Base-by-base conservation (phyloP, 768 basidiomycete species). In the Russula sp. region DNA sequence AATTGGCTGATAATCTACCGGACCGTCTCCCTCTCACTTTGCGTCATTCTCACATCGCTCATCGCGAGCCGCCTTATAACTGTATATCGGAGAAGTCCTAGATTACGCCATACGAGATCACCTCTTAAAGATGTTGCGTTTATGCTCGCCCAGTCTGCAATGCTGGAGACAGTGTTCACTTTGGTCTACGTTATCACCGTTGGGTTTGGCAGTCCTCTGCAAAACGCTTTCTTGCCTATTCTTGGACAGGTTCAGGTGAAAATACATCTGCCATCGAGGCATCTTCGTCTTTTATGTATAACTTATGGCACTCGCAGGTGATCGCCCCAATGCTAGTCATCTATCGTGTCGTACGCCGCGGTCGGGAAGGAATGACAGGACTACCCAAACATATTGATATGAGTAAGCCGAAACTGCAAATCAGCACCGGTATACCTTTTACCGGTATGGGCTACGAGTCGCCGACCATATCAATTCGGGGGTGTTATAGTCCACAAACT, bases 1-100 rank as follows among this genome's bases (percentile, higher is more conserved):
- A 56, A 61, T 30, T 69, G 67, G 66, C 52, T 63, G n/a, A 46
- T 69, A 30, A 28, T 61, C 53, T 69, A 67, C 38, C 68, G 68
- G n/a, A 69, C 68, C 13, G 51, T 67, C 42, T 69, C 68, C 10
- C 66, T 69, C 38, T 57, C 56, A 38, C 66, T 68, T 42, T 49
- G 63, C 34, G 13, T 58, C 44, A 57, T 57, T 26, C 59, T 69
- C 44, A 69, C 68, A 7, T 64, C 56, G 36, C 52, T 62, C 52
- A 62, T 69, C 56, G 50, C 49, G 38, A 54, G 60, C 11, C 67
- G 63, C 52, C 57, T 69, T 30, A 30, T 65, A 26, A 14, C 13
- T 9, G 0, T 50, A 18, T 63, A 54, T 44, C 63, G 49, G 7
- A 26, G 11, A 2, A 9, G 48, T 20, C 34, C 52, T 30, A 5